These are phyloP conservation scores for Trichoderma atroviride DNA, from an alignment of 2,329 filamentous ascomycete genomes.

Conservation along the genomic window DNA sequence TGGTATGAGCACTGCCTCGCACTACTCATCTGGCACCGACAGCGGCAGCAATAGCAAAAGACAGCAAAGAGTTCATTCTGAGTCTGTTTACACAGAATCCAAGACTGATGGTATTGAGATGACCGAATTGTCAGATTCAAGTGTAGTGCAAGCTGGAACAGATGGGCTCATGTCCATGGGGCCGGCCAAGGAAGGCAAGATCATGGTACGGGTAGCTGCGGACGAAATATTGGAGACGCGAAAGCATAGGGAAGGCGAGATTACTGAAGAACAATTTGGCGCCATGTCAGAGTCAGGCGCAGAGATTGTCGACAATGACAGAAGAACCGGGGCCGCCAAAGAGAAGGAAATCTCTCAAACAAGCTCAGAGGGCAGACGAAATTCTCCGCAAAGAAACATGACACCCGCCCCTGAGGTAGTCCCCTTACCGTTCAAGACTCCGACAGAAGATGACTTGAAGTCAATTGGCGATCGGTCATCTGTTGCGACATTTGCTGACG, in stretches of 20 bases:
- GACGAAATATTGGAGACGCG: slow-evolving; percentile 47
- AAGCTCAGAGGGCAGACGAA: slow-evolving; percentile 28
- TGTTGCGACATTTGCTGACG: slow-evolving; percentile 69
- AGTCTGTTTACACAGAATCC: slow-evolving; percentile 41
- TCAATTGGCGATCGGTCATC: slow-evolving; percentile 61
- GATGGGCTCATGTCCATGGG: slow-evolving; percentile 48
- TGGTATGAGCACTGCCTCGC: slow-evolving; percentile 38
- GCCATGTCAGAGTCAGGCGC: neutral
- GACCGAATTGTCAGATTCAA: slow-evolving; percentile 49
- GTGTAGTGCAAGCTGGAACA: slow-evolving; percentile 36
- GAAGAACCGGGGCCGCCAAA: neutral
- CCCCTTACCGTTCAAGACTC: slow-evolving; percentile 67
- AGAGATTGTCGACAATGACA: neutral
- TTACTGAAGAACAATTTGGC: slow-evolving; percentile 37
- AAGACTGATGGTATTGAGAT: slow-evolving; percentile 58
- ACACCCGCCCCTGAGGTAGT: slow-evolving; percentile 55
- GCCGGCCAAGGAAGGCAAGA: slow-evolving; percentile 47
- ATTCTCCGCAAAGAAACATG: slow-evolving; percentile 31
- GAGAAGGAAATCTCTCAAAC: slow-evolving; percentile 33
- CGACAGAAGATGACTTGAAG: slow-evolving; percentile 44
- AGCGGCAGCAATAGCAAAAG: slow-evolving; percentile 50
- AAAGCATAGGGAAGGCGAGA: slow-evolving; percentile 28
- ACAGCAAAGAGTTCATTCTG: slow-evolving; percentile 40
- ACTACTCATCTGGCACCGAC: slow-evolving; percentile 56
- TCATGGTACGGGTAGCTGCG: slow-evolving; percentile 57